phyloP scores from a whole-genome alignment of 495 filamentous ascomycete species.

The Pyrenopolyporus hunteri region DNA sequence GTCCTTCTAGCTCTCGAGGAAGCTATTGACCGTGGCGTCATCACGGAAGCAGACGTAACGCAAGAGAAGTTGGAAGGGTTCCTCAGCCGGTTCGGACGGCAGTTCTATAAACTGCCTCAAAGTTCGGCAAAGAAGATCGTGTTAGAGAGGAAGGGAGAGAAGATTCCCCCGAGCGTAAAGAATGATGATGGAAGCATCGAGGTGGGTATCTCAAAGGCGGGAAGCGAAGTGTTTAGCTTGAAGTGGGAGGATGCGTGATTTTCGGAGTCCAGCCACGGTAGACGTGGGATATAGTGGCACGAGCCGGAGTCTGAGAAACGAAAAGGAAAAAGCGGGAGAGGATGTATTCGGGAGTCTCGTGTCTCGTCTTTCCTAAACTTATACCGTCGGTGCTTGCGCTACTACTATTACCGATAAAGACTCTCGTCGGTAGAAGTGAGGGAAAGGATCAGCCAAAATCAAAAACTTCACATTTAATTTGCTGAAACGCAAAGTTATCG shows the following conservation, averaged over 20 bases:
- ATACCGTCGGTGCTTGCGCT: no score
- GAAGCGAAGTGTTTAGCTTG: constrained; percentile 38
- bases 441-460: no score
- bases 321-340: no score
- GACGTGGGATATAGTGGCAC: no score
- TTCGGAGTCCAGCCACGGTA: no score
- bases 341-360: no score
- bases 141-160: constrained; percentile 65
- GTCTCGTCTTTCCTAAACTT: no score
- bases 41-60: constrained; percentile 71
- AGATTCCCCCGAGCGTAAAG: constrained; percentile 58
- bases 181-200: constrained; percentile 61
- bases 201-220: constrained; percentile 68
- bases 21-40: constrained; percentile 67
- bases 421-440: no score
- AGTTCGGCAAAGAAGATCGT: constrained; percentile 62
- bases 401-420: no score
- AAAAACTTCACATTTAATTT: no score
- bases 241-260: constrained; percentile 8
- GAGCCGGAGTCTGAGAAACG: no score
- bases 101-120: constrained; percentile 68
- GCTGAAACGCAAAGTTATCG: no score
- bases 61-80: constrained; percentile 74
- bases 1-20: constrained; percentile 77
- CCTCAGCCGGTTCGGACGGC: constrained; percentile 72